These are phyloP conservation scores for Penicillium hesseltinei DNA, from an alignment of 2,329 filamentous ascomycete genomes.

Conservation along the genomic window DNA sequence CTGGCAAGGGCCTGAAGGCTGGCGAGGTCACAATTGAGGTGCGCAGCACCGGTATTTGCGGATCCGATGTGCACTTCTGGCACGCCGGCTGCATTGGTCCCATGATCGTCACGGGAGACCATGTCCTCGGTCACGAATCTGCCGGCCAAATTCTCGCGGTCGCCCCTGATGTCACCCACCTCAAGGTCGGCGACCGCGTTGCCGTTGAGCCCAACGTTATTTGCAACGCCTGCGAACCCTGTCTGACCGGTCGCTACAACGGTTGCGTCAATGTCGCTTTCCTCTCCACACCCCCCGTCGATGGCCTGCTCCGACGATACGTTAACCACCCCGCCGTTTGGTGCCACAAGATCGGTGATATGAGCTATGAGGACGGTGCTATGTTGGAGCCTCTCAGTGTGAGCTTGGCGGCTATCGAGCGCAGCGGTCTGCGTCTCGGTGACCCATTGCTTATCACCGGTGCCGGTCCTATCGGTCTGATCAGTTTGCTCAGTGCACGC, in stretches of 20 bases:
- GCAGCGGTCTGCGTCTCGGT: constrained; percentile 75
- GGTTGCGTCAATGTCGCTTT: constrained; percentile 85
- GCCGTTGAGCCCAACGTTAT: constrained; percentile 93
- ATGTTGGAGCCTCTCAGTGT: constrained; percentile 89
- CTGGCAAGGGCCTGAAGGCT: constrained; percentile 65
- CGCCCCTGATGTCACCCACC: constrained; percentile 66
- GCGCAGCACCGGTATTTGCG: constrained; percentile 94
- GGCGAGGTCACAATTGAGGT: constrained; percentile 87
- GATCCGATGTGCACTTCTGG: constrained; percentile 97
- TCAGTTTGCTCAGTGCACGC: constrained; percentile 77
- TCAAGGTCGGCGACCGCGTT: constrained; percentile 85
- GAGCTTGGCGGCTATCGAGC: constrained; percentile 81
- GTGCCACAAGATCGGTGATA: constrained; percentile 94
- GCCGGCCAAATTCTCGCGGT: constrained; percentile 75
- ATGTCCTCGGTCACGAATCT: constrained; percentile 92
- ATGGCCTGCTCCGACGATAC: constrained; percentile 83
- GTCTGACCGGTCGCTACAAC: constrained; percentile 90
- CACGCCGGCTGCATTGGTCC: constrained; percentile 91
- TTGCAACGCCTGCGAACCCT: constrained; percentile 86
- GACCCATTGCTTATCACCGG: constrained; percentile 88
- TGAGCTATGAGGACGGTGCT: constrained; percentile 88
- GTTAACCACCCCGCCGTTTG: constrained; percentile 91
- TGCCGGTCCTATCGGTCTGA: constrained; percentile 88
- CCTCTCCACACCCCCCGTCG: constrained; percentile 84
- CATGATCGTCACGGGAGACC: constrained; percentile 85